Percentiles rank a stretch among this genome's conserved stretches.
Evolutionary conservation across 495 filamentous ascomycete species (phyloP).

Genomic region (Neurospora africana): DNA sequence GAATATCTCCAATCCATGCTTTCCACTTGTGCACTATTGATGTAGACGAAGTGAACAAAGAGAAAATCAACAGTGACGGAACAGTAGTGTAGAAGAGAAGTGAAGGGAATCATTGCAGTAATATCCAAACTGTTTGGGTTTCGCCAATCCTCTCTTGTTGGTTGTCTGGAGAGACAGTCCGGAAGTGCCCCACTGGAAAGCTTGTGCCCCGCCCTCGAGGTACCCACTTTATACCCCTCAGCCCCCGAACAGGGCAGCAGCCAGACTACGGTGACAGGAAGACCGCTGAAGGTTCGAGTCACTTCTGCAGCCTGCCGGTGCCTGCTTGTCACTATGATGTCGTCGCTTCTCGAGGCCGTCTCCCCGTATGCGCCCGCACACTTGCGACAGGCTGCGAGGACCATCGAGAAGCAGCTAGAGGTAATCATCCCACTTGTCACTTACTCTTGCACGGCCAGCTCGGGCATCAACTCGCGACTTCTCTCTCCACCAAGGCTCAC

Average conservation of each 20-base stretch:
- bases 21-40: no score
- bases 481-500: background rate
- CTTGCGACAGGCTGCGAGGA: background rate
- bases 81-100: background rate
- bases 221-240: background rate
- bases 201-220: background rate
- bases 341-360: background rate
- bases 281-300: conserved; percentile 12
- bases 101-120: background rate
- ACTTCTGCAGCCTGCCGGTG: conserved; percentile 12
- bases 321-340: conserved; percentile 2
- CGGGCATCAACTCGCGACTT: conserved; percentile 6
- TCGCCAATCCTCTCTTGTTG: background rate
- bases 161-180: background rate
- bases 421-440: conserved; percentile 12
- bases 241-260: background rate
- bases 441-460: conserved; percentile 1
- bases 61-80: background rate
- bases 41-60: background rate
- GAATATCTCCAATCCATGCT: no score
- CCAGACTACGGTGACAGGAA: background rate
- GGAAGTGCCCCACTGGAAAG: background rate
- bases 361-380: background rate
- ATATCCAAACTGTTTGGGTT: background rate
- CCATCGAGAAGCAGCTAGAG: conserved; percentile 2